phyloP scores from a whole-genome alignment of 2,329 filamentous ascomycete genomes.

The Aspergillus pseudoterreus region DNA sequence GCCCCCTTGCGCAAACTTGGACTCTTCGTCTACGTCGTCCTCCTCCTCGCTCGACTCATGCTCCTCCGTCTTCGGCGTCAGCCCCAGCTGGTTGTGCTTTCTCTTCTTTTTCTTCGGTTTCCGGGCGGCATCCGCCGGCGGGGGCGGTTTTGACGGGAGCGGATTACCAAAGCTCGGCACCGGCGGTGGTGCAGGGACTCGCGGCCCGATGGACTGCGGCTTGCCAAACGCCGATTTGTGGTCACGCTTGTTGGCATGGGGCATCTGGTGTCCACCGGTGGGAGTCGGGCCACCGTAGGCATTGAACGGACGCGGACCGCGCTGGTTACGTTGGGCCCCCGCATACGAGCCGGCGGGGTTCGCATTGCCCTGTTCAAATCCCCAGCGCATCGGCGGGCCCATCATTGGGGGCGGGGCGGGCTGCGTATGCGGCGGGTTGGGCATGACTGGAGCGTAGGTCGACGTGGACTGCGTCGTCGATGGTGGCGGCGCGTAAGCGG shows the following conservation, averaged over 20 bases:
- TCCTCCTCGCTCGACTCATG: slow-evolving; percentile 46
- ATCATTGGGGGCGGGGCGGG: slow-evolving; percentile 41
- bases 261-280: slow-evolving; percentile 14
- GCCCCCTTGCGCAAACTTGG: slow-evolving; percentile 31
- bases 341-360: slow-evolving; percentile 48
- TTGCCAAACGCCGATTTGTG: slow-evolving; percentile 36
- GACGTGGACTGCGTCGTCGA: slow-evolving; percentile 19
- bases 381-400: slow-evolving; percentile 56
- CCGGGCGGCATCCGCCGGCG: slow-evolving; percentile 28
- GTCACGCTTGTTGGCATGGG: slow-evolving; percentile 33
- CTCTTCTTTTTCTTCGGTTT: slow-evolving; percentile 41
- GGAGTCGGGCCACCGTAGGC: slow-evolving; percentile 17
- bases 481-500: slow-evolving; percentile 14
- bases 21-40: slow-evolving; percentile 45
- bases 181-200: slow-evolving; percentile 38
- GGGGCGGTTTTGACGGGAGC: slow-evolving; percentile 41
- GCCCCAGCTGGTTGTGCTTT: slow-evolving; percentile 45
- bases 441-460: slow-evolving; percentile 16
- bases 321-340: slow-evolving; percentile 28
- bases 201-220: slow-evolving; percentile 26
- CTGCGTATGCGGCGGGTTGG: slow-evolving; percentile 20
- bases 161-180: slow-evolving; percentile 45
- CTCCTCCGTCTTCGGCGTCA: slow-evolving; percentile 45
- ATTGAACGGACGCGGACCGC: slow-evolving; percentile 22
- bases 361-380: slow-evolving; percentile 48